A percentile compares a stretch with the other conserved stretches of the same genome.
Conservation (phyloP, 169 alveolate species). For the Eimeria sp. region DNA sequence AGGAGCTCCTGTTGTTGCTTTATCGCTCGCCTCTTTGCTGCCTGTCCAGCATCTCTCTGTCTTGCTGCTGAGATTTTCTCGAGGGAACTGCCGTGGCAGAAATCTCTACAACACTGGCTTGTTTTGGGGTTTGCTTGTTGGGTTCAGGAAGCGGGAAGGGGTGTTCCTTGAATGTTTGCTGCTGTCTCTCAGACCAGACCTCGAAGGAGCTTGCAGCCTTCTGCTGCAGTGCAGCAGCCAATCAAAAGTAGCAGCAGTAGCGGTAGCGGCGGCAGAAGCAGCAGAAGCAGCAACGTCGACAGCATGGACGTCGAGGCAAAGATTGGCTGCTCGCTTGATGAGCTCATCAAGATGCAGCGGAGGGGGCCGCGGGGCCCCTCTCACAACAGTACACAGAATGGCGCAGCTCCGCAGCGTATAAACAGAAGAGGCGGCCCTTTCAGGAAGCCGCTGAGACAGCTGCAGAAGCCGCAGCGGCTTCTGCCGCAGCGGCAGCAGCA, state of each 20-base stretch:
- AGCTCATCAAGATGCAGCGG: slow-evolving; percentile 68
- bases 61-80: background rate
- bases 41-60: background rate
- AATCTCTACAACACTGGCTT: background rate
- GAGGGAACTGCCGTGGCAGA: background rate
- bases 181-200: slow-evolving; percentile 15
- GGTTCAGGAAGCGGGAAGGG: background rate
- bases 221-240: slow-evolving; percentile 19
- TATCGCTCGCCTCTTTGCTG: background rate
- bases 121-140: background rate
- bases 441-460: slow-evolving; percentile 21
- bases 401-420: slow-evolving; percentile 68
- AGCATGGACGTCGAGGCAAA: slow-evolving; percentile 60
- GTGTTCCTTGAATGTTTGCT: slow-evolving; percentile 14
- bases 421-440: background rate
- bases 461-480: slow-evolving; percentile 54
- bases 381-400: background rate
- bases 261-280: background rate
- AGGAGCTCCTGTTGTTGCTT: background rate
- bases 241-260: slow-evolving; percentile 20
- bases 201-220: slow-evolving; percentile 7
- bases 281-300: background rate
- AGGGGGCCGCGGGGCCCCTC: slow-evolving; percentile 8
- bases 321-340: slow-evolving; percentile 80
- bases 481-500: slow-evolving; percentile 51